Conservation (phyloP, 306 rosid species). For the Quercus bicolor region DNA sequence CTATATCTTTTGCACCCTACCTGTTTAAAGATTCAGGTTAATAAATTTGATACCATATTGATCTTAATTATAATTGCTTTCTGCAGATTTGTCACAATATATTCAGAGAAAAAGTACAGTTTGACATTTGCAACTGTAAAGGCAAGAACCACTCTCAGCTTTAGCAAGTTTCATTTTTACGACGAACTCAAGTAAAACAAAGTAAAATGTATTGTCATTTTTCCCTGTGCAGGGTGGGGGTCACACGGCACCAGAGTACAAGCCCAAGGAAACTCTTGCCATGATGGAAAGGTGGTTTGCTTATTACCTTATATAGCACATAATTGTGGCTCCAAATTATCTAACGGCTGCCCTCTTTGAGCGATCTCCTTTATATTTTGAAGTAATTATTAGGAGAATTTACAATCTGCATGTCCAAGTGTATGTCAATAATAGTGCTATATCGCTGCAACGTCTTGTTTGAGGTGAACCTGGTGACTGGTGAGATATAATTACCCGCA, state of each 20-base stretch:
- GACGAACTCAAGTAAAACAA: background rate
- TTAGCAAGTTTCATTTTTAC: background rate
- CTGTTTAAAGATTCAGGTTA: background rate
- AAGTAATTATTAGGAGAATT: background rate
- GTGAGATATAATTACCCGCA: no score
- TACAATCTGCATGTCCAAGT: background rate
- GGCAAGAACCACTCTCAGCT: constrained; percentile 17
- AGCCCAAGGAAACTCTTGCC: constrained; percentile 16
- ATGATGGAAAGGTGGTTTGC: constrained; percentile 25
- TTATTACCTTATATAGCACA: background rate
- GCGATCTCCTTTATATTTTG: background rate
- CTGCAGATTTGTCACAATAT: constrained; percentile 22
- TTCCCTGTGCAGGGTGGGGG: constrained; percentile 17
- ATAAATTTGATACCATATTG: background rate
- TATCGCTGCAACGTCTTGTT: no score
- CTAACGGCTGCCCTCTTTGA: background rate
- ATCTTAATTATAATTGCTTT: background rate
- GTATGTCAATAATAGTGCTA: no score
- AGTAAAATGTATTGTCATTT: background rate
- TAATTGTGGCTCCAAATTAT: background rate
- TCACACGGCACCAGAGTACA: constrained; percentile 35
- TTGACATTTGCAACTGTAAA: constrained; percentile 40
- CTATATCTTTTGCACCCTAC: no score
- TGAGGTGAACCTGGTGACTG: no score
- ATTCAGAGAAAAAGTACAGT: background rate